Percentiles rank a stretch among this genome's conserved stretches.
Conservation (phyloP, 2,329 filamentous ascomycete genomes). For the Colletotrichum somersetense region DNA sequence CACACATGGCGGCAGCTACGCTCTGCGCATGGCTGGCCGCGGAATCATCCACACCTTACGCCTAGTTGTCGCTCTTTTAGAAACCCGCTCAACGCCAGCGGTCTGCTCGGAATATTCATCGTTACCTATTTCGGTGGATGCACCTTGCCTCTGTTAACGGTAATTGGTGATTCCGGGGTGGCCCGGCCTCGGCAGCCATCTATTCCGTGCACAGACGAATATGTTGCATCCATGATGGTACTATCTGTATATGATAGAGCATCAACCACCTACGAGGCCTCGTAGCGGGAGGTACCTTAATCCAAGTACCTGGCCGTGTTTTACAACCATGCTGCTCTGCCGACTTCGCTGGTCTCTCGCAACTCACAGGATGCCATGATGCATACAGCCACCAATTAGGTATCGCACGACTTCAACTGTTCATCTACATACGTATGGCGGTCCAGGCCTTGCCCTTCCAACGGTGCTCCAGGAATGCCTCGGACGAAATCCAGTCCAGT, state of each 20-base stretch:
- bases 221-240: slow-evolving; percentile 1
- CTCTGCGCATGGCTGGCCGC: background rate
- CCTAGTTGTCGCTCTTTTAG: background rate
- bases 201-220: slow-evolving; percentile 6
- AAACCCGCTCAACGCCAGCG: no score
- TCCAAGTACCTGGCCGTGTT: background rate
- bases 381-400: background rate
- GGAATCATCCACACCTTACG: background rate
- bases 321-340: background rate
- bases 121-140: background rate
- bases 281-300: background rate
- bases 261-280: background rate
- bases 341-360: background rate
- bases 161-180: background rate
- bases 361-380: background rate
- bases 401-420: background rate
- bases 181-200: slow-evolving; percentile 8
- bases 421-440: background rate
- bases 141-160: background rate
- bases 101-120: background rate
- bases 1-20: background rate
- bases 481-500: background rate
- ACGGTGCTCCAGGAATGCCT: no score
- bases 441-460: background rate
- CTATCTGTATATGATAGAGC: background rate